Percentiles rank a stretch among this genome's conserved stretches.
Evolutionary conservation across 1,139 yeast species (phyloP).

Genomic region (Eremothecium sinecaudum): DNA sequence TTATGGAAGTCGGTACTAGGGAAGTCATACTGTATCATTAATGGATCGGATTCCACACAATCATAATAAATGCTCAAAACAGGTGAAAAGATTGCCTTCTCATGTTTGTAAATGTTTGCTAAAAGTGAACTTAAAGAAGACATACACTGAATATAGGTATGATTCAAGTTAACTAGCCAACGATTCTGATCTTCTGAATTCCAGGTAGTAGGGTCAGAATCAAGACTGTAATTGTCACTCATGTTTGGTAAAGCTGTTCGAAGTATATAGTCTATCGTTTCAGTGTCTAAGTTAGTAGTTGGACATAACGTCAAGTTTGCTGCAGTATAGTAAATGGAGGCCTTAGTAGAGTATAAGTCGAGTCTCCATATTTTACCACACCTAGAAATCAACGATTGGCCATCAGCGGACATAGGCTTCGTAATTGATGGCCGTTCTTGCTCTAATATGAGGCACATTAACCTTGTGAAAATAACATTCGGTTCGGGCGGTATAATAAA

Average conservation of each 20-base stretch:
- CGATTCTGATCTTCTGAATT: conserved; percentile 40
- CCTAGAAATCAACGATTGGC: conserved; percentile 36
- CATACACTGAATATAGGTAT: conserved; percentile 43
- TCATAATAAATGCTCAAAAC: conserved; percentile 43
- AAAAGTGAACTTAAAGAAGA: conserved; percentile 40
- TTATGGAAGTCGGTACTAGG: conserved; percentile 33
- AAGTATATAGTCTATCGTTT: conserved; percentile 22
- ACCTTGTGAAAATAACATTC: conserved; percentile 31
- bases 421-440: conserved; percentile 27
- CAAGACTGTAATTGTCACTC: conserved; percentile 35
- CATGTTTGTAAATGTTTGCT: conserved; percentile 39
- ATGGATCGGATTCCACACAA: conserved; percentile 42
- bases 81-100: conserved; percentile 58
- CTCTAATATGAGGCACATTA: conserved; percentile 31
- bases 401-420: conserved; percentile 34
- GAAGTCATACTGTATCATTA: conserved; percentile 29
- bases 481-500: conserved; percentile 39
- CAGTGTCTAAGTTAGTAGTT: conserved; percentile 27
- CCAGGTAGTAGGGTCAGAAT: conserved; percentile 46
- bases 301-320: conserved; percentile 38
- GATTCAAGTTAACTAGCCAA: conserved; percentile 43
- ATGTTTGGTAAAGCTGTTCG: conserved; percentile 21
- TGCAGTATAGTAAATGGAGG: conserved; percentile 46
- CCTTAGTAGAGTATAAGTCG: conserved; percentile 39
- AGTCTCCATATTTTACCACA: conserved; percentile 57